Percentiles rank a stretch among this genome's conserved stretches.
Evolutionary conservation across 805 yeast genomes (phyloP).

Genomic region (Teunomyces pallodes): DNA sequence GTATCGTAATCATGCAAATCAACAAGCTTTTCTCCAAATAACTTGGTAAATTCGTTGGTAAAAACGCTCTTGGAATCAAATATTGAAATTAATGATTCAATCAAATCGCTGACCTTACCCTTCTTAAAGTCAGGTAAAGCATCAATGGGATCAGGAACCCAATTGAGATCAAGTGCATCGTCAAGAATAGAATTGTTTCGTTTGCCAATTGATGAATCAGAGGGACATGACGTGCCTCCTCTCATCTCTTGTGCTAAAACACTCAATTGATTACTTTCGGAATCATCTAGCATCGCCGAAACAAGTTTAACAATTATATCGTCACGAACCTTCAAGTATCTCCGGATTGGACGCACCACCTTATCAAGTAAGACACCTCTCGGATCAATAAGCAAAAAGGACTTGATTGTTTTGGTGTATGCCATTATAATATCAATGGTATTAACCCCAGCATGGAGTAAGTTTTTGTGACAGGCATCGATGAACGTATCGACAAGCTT

Average conservation of each 20-base stretch:
- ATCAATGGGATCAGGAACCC: slow-evolving; percentile 88
- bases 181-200: slow-evolving; percentile 6
- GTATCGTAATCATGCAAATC: slow-evolving; percentile 39
- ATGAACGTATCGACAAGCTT: slow-evolving; percentile 52
- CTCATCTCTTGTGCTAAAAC: slow-evolving; percentile 57
- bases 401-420: slow-evolving; percentile 68
- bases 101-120: slow-evolving; percentile 59
- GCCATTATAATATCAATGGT: slow-evolving; percentile 69
- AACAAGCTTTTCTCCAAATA: slow-evolving; percentile 59
- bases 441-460: slow-evolving; percentile 78
- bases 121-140: slow-evolving; percentile 82
- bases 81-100: slow-evolving; percentile 68
- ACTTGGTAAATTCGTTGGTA: slow-evolving; percentile 58
- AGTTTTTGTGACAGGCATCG: slow-evolving; percentile 36
- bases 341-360: slow-evolving; percentile 72
- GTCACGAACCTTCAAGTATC: slow-evolving; percentile 65
- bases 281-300: slow-evolving; percentile 58
- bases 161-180: slow-evolving; percentile 48
- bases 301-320: slow-evolving; percentile 74
- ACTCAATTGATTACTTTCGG: slow-evolving; percentile 41
- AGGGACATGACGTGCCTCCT: slow-evolving; percentile 11
- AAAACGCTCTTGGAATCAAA: slow-evolving; percentile 69
- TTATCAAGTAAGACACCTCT: slow-evolving; percentile 78
- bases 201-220: slow-evolving; percentile 1
- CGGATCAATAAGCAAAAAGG: slow-evolving; percentile 79